Conservation (phyloP, 1,284 basidiomycete genomes). For the Papiliotrema terrestris region DNA sequence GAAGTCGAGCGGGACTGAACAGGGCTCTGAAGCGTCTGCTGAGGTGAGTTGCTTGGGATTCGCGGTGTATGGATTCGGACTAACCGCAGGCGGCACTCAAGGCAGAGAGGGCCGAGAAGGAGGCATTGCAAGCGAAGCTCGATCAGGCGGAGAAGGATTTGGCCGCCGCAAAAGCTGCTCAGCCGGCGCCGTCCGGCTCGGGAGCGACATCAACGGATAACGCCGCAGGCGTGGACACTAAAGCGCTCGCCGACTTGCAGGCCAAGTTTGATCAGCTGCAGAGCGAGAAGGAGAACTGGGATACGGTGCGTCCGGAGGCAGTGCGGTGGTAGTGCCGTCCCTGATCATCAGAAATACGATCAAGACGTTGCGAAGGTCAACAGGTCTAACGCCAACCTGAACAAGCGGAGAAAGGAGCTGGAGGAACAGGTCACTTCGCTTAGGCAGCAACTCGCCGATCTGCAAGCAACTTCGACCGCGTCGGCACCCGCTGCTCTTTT, state of each 20-base stretch:
- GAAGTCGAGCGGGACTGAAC: background rate
- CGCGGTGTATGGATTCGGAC: background rate
- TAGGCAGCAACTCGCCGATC: slow-evolving; percentile 26
- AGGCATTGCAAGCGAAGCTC: slow-evolving; percentile 31
- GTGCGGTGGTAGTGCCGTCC: slow-evolving; percentile 7
- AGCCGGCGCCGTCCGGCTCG: background rate
- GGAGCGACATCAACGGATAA: background rate
- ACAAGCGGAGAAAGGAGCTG: slow-evolving; percentile 15
- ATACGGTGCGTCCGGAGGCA: slow-evolving; percentile 5
- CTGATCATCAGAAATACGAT: slow-evolving; percentile 29
- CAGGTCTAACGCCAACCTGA: slow-evolving; percentile 24
- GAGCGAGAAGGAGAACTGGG: slow-evolving; percentile 14
- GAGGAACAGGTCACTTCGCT: slow-evolving; percentile 20
- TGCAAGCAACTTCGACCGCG: slow-evolving; percentile 17
- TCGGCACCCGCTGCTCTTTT: background rate
- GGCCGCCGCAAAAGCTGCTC: slow-evolving; percentile 25
- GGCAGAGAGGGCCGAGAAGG: slow-evolving; percentile 31
- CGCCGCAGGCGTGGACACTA: background rate
- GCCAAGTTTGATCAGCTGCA: slow-evolving; percentile 17
- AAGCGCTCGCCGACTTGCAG: slow-evolving; percentile 13
- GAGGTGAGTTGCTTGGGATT: slow-evolving; percentile 17
- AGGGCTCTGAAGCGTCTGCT: slow-evolving; percentile 11
- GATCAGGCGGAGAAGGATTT: slow-evolving; percentile 37
- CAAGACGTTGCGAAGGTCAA: slow-evolving; percentile 39
- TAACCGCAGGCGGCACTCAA: slow-evolving; percentile 19